Conservation (phyloP, 352 stramenopile species). For the Globisporangium alternatum region DNA sequence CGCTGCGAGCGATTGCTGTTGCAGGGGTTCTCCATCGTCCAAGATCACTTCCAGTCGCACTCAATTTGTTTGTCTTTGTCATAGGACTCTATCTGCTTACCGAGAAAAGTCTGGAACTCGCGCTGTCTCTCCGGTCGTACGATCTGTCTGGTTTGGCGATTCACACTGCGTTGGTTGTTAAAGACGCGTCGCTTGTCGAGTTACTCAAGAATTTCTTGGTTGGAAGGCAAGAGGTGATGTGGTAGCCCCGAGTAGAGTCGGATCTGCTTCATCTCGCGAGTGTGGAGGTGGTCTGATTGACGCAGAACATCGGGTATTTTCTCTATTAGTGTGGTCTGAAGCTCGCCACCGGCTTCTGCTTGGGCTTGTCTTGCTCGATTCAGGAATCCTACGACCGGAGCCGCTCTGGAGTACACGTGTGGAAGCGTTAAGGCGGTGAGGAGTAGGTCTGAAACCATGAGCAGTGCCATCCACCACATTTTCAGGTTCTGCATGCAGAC, state of each 20-base stretch:
- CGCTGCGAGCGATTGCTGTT: no score
- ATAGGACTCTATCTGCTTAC: no score
- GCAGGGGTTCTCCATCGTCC: no score
- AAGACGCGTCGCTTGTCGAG: neutral
- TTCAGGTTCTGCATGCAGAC: neutral
- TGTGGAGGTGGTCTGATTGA: neutral
- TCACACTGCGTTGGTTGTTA: neutral
- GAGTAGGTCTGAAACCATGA: neutral
- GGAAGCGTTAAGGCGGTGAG: neutral
- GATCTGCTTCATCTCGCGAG: neutral
- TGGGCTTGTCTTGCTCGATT: neutral
- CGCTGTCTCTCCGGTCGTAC: neutral
- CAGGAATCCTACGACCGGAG: neutral
- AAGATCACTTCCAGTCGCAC: no score
- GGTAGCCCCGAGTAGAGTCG: neutral
- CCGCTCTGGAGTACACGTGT: neutral
- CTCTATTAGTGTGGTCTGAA: no score
- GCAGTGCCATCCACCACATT: neutral
- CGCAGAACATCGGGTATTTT: neutral
- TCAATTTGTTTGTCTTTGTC: no score
- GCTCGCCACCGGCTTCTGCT: no score
- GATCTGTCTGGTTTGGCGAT: neutral
- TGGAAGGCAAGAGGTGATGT: neutral
- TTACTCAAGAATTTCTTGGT: neutral
- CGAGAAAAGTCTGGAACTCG: neutral